Evolutionary conservation across 2,329 filamentous ascomycete genomes (phyloP).

Genomic region (Verticillium zaregamsianum): DNA sequence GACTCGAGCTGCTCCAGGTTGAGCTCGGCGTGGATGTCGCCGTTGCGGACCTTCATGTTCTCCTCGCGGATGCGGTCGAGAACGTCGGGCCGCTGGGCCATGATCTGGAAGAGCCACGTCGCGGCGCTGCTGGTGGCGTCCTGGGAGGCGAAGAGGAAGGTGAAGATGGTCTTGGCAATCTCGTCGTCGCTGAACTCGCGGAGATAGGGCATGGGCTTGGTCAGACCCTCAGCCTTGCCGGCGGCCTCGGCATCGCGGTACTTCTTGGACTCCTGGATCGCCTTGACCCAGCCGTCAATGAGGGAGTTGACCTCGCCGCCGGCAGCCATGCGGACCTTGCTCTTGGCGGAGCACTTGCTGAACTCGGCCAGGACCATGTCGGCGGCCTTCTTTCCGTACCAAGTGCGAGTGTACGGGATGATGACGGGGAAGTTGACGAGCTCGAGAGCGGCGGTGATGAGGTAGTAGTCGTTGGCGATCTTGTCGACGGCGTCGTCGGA

Average conservation of each 20-base stretch:
- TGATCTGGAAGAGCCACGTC: slow-evolving; percentile 93
- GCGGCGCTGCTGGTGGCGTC: slow-evolving; percentile 91
- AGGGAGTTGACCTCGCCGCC: slow-evolving; percentile 87
- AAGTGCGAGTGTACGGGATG: slow-evolving; percentile 89
- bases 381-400: slow-evolving; percentile 94
- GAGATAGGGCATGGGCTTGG: slow-evolving; percentile 79
- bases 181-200: slow-evolving; percentile 87
- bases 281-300: slow-evolving; percentile 90
- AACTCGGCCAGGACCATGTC: slow-evolving; percentile 91
- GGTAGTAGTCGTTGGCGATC: slow-evolving; percentile 94
- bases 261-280: slow-evolving; percentile 78
- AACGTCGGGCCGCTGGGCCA: slow-evolving; percentile 90
- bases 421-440: slow-evolving; percentile 98
- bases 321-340: slow-evolving; percentile 85
- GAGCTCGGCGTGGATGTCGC: slow-evolving; percentile 65
- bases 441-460: slow-evolving; percentile 92
- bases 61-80: slow-evolving; percentile 89
- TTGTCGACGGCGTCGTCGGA: slow-evolving; percentile 85
- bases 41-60: slow-evolving; percentile 72
- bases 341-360: slow-evolving; percentile 85
- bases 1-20: slow-evolving; percentile 84
- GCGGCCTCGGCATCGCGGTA: slow-evolving; percentile 76
- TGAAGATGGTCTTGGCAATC: slow-evolving; percentile 90
- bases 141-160: slow-evolving; percentile 95
- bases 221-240: slow-evolving; percentile 62